phyloP scores from a whole-genome alignment of 2,329 filamentous ascomycete genomes.

The Scedosporium minutisporum region DNA sequence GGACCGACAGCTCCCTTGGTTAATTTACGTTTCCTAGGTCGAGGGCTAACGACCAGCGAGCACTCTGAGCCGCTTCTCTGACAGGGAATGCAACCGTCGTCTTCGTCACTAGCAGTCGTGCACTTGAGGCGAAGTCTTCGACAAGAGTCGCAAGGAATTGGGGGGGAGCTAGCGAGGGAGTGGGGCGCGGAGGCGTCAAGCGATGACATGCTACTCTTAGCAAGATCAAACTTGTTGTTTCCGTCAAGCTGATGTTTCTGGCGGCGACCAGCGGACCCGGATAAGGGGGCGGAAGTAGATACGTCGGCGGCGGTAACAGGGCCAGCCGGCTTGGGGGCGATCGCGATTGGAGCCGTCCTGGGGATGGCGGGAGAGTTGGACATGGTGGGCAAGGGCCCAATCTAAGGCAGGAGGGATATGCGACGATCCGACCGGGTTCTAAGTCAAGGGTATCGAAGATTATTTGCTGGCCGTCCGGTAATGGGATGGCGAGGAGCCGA shows the following conservation, averaged over 20 bases:
- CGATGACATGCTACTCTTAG: slow-evolving; percentile 34
- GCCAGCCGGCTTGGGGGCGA: slow-evolving; percentile 48
- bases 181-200: slow-evolving; percentile 4
- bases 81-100: slow-evolving; percentile 66
- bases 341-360: slow-evolving; percentile 56
- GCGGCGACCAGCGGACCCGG: slow-evolving; percentile 7
- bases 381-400: slow-evolving; percentile 31
- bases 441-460: slow-evolving; percentile 11
- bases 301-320: not conserved
- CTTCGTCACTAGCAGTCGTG: slow-evolving; percentile 59
- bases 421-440: not conserved
- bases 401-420: slow-evolving; percentile 17
- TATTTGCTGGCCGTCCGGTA: slow-evolving; percentile 7
- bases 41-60: slow-evolving; percentile 67
- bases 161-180: slow-evolving; percentile 29
- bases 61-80: slow-evolving; percentile 70
- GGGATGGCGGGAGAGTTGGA: slow-evolving; percentile 45
- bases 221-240: slow-evolving; percentile 36
- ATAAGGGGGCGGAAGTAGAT: slow-evolving; percentile 3
- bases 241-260: slow-evolving; percentile 30
- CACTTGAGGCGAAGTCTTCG: slow-evolving; percentile 65
- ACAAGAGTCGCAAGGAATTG: slow-evolving; percentile 62
- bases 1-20: slow-evolving; percentile 49
- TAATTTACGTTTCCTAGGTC: slow-evolving; percentile 71
- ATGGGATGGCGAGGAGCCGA: not conserved